phyloP scores from a whole-genome alignment of 179 eudicot genomes.

The Spergularia azorica region DNA sequence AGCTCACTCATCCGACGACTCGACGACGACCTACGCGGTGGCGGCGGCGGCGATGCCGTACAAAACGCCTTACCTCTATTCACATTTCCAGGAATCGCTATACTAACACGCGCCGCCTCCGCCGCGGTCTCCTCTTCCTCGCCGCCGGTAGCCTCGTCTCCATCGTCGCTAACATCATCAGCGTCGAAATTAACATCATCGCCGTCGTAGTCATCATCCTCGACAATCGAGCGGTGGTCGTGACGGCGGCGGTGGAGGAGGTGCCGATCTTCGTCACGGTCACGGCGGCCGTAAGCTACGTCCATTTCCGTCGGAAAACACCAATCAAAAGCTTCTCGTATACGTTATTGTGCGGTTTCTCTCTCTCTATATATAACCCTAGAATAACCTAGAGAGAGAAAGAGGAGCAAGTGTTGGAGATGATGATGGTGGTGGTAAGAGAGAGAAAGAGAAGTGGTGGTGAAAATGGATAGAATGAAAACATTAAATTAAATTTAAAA shows the following conservation, averaged over 20 bases:
- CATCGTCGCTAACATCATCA: slow-evolving; percentile 26
- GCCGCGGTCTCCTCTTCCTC: slow-evolving; percentile 18
- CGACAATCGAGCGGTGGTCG: slow-evolving; percentile 8
- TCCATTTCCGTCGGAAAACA: slow-evolving; percentile 27
- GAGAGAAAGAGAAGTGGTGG: slow-evolving; percentile 5
- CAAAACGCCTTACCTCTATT: neutral
- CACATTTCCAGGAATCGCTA: slow-evolving; percentile 20
- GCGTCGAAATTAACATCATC: slow-evolving; percentile 22
- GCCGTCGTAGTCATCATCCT: slow-evolving; percentile 19
- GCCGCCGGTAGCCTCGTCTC: slow-evolving; percentile 15
- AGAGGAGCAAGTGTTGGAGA: slow-evolving; percentile 1
- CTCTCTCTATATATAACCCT: slow-evolving; percentile 31
- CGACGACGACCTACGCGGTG: slow-evolving; percentile 3
- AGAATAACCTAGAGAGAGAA: slow-evolving; percentile 2
- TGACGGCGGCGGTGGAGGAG: slow-evolving; percentile 11
- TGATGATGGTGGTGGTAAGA: neutral
- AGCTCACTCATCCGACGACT: slow-evolving; percentile 40
- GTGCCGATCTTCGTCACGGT: slow-evolving; percentile 14
- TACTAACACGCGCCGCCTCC: slow-evolving; percentile 22
- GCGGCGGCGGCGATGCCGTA: neutral
- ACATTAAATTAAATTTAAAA: neutral
- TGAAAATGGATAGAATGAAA: slow-evolving; percentile 22
- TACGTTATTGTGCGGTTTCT: neutral
- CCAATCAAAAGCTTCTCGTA: neutral
- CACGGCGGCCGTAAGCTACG: slow-evolving; percentile 18